phyloP scores from a whole-genome alignment of 306 rosid genomes.

The Quercus wislizeni region DNA sequence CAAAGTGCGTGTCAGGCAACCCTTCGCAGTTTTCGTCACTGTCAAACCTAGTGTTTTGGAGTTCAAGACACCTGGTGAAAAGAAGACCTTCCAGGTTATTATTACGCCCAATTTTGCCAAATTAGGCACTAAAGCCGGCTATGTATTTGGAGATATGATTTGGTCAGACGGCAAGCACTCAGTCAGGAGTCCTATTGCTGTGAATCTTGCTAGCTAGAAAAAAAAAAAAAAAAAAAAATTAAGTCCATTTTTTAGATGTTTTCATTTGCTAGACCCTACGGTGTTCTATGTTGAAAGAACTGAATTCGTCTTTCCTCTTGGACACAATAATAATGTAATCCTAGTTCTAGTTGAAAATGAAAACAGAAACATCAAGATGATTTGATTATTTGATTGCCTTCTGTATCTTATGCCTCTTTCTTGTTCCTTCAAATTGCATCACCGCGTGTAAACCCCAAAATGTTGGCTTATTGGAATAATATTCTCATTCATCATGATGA shows the following conservation, averaged over 20 bases:
- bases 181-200: conserved; percentile 44
- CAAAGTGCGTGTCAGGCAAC: conserved; percentile 23
- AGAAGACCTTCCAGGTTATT: conserved; percentile 33
- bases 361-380: no score
- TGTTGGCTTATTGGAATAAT: no score
- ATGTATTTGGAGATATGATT: conserved; percentile 32
- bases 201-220: not conserved
- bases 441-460: no score
- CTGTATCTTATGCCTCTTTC: no score
- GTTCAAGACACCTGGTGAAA: conserved; percentile 45
- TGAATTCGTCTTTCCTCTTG: no score
- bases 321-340: no score
- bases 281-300: no score
- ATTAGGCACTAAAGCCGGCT: not conserved
- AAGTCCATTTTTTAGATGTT: not conserved
- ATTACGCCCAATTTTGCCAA: not conserved
- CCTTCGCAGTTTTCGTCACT: conserved; percentile 24
- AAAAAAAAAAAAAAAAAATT: not conserved
- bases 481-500: no score
- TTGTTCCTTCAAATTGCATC: no score
- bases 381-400: no score
- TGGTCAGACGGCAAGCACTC: conserved; percentile 42
- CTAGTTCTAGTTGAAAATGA: no score
- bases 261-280: no score
- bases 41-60: conserved; percentile 33